Evolutionary conservation across 306 rosid genomes (phyloP).

Genomic region (Lathyrus tuberosus): DNA sequence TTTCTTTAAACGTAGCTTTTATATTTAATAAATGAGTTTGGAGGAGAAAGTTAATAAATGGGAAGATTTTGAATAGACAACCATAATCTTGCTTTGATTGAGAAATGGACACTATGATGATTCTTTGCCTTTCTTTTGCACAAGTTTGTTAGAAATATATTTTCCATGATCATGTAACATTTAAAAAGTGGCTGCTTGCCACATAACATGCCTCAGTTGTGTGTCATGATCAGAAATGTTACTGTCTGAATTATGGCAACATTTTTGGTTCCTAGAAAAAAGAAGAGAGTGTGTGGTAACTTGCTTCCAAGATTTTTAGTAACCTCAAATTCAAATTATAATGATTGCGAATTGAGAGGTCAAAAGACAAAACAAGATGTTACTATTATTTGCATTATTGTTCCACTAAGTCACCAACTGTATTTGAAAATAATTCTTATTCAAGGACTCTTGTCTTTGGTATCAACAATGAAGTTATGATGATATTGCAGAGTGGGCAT

Average conservation of each 20-base stretch:
- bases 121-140: constrained; percentile 15
- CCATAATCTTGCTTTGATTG: constrained; percentile 36
- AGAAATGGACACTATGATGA: constrained; percentile 39
- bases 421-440: too few relatives aligned
- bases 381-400: constrained; percentile 25
- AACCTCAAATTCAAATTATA: constrained; percentile 11
- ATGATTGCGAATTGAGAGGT: constrained; percentile 24
- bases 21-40: constrained; percentile 24
- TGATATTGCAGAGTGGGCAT: constrained; percentile 1
- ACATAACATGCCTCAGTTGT: constrained; percentile 46
- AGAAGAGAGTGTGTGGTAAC: background rate
- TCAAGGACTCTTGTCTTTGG: too few relatives aligned
- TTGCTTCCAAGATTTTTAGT: background rate
- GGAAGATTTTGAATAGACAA: constrained; percentile 49
- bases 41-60: constrained; percentile 25
- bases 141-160: constrained; percentile 35
- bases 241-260: constrained; percentile 58
- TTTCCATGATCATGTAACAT: constrained; percentile 40
- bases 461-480: constrained; percentile 36
- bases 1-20: background rate
- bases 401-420: constrained; percentile 16
- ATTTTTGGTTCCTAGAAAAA: constrained; percentile 29
- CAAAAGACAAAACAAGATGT: constrained; percentile 1
- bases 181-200: constrained; percentile 40
- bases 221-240: constrained; percentile 50